A percentile compares a stretch with the other conserved stretches of the same genome.
Conservation (phyloP, 345 rosid genomes). For the Dimocarpus longan region DNA sequence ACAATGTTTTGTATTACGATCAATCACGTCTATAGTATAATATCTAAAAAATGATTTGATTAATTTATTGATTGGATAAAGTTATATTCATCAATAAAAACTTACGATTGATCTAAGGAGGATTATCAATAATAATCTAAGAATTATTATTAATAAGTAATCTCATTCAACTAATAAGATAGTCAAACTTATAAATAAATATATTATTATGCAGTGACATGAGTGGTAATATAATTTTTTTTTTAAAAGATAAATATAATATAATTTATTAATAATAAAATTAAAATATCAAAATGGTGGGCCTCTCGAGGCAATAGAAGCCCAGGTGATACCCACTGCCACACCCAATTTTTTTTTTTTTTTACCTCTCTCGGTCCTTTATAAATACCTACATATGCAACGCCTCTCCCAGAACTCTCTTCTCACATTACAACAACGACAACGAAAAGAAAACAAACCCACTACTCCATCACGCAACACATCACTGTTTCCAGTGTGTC, state of each 20-base stretch:
- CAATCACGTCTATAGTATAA: too few species aligned
- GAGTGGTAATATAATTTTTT: not conserved
- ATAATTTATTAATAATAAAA: not conserved
- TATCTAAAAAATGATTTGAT: too few species aligned
- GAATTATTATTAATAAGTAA: too few species aligned
- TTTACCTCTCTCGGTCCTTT: conserved; percentile 24
- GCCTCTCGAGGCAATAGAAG: conserved; percentile 48
- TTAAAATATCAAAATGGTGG: conserved; percentile 35
- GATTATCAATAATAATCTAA: too few species aligned
- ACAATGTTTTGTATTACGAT: too few species aligned
- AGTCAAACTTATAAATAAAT: too few species aligned
- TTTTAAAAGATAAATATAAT: not conserved
- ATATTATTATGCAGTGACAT: too few species aligned
- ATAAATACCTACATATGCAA: conserved; percentile 48
- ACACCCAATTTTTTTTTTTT: conserved; percentile 31
- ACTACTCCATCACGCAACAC: too few species aligned
- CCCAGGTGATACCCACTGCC: conserved; percentile 68
- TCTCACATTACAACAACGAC: conserved; percentile 12
- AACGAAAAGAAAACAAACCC: not conserved
- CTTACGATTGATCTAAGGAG: too few species aligned
- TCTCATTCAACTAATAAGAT: too few species aligned
- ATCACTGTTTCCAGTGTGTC: not conserved
- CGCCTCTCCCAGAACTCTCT: conserved; percentile 24
- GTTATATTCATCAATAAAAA: too few species aligned
- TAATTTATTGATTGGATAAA: too few species aligned